Evolutionary conservation across 2,329 filamentous ascomycete genomes (phyloP), one percentile per base, ranked within the genome.

Genomic region (Drechslera avenae): DNA sequence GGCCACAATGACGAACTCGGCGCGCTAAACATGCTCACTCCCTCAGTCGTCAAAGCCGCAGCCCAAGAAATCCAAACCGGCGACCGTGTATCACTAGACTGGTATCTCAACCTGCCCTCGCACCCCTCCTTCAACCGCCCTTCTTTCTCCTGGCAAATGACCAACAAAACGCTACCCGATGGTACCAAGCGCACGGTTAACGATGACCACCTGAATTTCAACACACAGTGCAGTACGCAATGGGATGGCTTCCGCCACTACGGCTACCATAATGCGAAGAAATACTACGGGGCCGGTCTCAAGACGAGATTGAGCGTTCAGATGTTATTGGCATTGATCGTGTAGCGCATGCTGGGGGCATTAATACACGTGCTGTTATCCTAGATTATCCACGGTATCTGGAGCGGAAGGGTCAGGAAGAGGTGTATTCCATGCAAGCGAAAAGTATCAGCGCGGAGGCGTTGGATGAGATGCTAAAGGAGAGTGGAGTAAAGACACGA

Each of bases 1-100:
- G 81, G 81, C 2, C 61, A 72, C 4, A 49, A 72, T 2, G 82
- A 84, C 51, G 71, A 83, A 56, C 72, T 82, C 9, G 82, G 82
- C 18, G 81, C 79, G 59, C 72, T 85, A 1, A 84, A 84, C 62
- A 73, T 82, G 2, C 73, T 84, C 46, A 84, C 81, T 0, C 75
- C 78, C 0, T 64, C 72, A n/a, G 73, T 71, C 9, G 72, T 79
- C 16, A 68, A 69, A 6, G 64, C 69, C 5, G 78, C 78, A 0
- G 73, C 78, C 1, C 65, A 69, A 14, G 78, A 81, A 57, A 81
- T 81, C 54, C 71, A 73, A 36, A 71, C 69, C 5, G 76, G 74
- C 23, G 60, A 69, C 12, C 71, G 73, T 13, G 59, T 75, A 0
- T 70, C 68, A 0, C 63, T 76, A 3, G 73, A 76, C 64, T 76